Conservation (phyloP, 257 asterid species). For the Nicotiana sylvestris region DNA sequence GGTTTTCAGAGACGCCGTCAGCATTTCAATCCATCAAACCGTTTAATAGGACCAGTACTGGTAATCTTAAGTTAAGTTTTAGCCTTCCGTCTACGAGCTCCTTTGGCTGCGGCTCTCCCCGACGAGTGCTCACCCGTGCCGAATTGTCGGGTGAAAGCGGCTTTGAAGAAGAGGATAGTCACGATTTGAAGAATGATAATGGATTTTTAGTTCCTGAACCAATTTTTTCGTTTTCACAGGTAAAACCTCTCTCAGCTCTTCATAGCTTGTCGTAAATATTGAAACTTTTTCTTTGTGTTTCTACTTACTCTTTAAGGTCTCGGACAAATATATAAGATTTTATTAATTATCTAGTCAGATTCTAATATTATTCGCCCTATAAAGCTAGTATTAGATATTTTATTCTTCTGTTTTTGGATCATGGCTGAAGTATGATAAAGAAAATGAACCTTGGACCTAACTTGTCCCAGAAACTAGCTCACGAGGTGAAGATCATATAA, state of each 20-base stretch:
- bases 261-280: too few species aligned
- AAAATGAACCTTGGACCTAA: too few species aligned
- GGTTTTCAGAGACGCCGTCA: constrained; percentile 26
- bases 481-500: too few species aligned
- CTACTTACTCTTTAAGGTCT: neutral
- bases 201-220: constrained; percentile 38
- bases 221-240: constrained; percentile 34
- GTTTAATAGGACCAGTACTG: neutral
- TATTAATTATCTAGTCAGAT: neutral
- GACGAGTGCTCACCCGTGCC: constrained; percentile 33
- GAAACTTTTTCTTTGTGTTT: neutral
- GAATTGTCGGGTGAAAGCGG: constrained; percentile 9
- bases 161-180: constrained; percentile 25
- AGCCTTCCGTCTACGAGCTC: constrained; percentile 18
- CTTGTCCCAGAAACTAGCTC: too few species aligned
- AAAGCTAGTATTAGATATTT: neutral
- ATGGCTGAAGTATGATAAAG: too few species aligned
- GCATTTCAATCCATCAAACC: constrained; percentile 12
- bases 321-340: neutral
- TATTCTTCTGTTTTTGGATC: too few species aligned
- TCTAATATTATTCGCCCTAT: neutral
- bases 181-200: constrained; percentile 21
- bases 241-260: constrained; percentile 11
- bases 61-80: constrained; percentile 19
- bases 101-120: constrained; percentile 27